Evolutionary conservation across 352 stramenopile species (phyloP).

Genomic region (Phytophthora colocasiae): DNA sequence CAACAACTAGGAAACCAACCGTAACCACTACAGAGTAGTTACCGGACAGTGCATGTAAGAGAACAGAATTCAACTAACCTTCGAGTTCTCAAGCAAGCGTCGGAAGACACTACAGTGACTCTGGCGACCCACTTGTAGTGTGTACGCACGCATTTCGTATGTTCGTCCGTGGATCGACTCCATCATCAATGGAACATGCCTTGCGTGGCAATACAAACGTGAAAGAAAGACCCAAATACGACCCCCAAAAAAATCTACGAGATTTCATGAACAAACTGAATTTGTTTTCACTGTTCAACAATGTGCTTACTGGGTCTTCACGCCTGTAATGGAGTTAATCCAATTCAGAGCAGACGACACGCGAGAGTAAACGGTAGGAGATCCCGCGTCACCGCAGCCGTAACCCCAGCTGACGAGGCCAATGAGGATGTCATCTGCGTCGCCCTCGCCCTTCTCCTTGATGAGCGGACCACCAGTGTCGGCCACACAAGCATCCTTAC

Average conservation of each 20-base stretch:
- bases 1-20: no score
- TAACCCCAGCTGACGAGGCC: slow-evolving; percentile 61
- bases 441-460: slow-evolving; percentile 21
- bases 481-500: slow-evolving; percentile 38
- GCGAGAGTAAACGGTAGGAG: slow-evolving; percentile 59
- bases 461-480: slow-evolving; percentile 59
- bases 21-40: no score
- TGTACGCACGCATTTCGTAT: slow-evolving; percentile 59
- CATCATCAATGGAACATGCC: slow-evolving; percentile 10
- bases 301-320: no score
- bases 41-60: no score
- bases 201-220: background rate
- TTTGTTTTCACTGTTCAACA: no score
- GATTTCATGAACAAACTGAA: no score
- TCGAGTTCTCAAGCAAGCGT: no score
- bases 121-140: slow-evolving; percentile 53
- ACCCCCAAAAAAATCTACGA: no score
- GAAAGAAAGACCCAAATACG: no score
- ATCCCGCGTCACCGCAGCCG: slow-evolving; percentile 47
- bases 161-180: slow-evolving; percentile 45
- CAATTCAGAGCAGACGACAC: slow-evolving; percentile 48
- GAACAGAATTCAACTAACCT: no score
- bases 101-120: slow-evolving; percentile 27
- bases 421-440: slow-evolving; percentile 44
- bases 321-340: slow-evolving; percentile 30